Evolutionary conservation across 768 basidiomycete genomes (phyloP).

Genomic region (Cystobasidium onofrii): DNA sequence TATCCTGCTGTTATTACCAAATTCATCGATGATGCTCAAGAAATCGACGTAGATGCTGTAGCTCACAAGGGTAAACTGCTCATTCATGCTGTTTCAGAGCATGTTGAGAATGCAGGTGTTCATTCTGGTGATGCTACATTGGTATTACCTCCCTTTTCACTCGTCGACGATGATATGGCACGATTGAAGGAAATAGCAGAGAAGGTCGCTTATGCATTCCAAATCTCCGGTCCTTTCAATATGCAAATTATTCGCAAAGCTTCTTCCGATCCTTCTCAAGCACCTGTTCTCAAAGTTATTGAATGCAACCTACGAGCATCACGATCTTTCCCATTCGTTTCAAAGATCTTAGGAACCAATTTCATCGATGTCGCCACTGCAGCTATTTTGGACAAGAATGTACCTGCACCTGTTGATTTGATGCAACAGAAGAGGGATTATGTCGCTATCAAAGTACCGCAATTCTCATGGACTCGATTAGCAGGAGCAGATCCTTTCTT

Average conservation of each 20-base stretch:
- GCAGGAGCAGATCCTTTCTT: slow-evolving; percentile 95
- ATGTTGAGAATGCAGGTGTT: slow-evolving; percentile 96
- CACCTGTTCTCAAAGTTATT: slow-evolving; percentile 82
- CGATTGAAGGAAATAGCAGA: slow-evolving; percentile 87
- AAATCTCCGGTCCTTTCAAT: slow-evolving; percentile 97
- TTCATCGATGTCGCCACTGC: slow-evolving; percentile 89
- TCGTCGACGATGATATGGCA: slow-evolving; percentile 64
- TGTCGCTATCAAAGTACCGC: slow-evolving; percentile 90
- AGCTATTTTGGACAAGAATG: slow-evolving; percentile 73
- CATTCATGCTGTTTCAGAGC: slow-evolving; percentile 92
- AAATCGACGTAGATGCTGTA: slow-evolving; percentile 96
- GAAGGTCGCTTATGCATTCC: slow-evolving; percentile 87
- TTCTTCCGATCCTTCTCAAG: slow-evolving; percentile 50
- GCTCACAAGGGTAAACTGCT: slow-evolving; percentile 85
- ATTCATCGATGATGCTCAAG: slow-evolving; percentile 95
- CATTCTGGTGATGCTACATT: slow-evolving; percentile 98
- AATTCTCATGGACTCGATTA: slow-evolving; percentile 95
- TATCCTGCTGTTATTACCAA: slow-evolving; percentile 98
- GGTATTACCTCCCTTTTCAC: slow-evolving; percentile 85
- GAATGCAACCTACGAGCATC: slow-evolving; percentile 98
- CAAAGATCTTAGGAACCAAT: slow-evolving; percentile 93
- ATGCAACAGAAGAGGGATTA: slow-evolving; percentile 86
- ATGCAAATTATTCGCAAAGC: slow-evolving; percentile 96
- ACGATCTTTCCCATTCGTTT: slow-evolving; percentile 97
- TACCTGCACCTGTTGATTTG: slow-evolving; percentile 81